A percentile compares a stretch with the other conserved stretches of the same genome.
Conservation (phyloP, 2,329 filamentous ascomycete genomes). For the Paecilomyces niveus region DNA sequence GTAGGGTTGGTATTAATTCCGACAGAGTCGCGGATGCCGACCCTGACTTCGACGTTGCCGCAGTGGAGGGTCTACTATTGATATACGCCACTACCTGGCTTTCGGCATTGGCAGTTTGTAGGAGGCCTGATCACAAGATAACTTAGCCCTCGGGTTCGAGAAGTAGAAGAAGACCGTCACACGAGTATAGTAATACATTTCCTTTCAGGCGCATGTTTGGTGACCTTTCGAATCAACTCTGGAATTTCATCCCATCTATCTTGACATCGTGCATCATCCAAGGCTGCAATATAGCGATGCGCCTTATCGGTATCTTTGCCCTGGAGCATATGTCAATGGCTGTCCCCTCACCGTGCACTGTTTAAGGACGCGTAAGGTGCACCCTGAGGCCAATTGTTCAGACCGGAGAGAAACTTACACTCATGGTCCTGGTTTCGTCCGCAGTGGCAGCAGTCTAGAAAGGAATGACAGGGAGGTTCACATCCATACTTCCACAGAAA, state of each 20-base stretch:
- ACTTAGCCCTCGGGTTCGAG: constrained; percentile 10
- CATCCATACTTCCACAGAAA: constrained; percentile 4
- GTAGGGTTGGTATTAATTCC: constrained; percentile 33
- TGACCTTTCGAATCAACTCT: constrained; percentile 85
- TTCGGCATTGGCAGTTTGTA: constrained; percentile 64
- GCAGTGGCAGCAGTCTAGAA: background rate
- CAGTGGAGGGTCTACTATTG: constrained; percentile 22
- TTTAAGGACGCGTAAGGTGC: background rate
- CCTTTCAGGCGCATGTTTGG: constrained; percentile 82
- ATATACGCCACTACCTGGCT: constrained; percentile 54
- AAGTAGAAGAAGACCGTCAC: constrained; percentile 6
- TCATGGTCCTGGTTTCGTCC: constrained; percentile 12
- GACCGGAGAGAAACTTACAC: constrained; percentile 8
- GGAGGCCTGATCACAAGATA: constrained; percentile 49
- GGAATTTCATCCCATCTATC: constrained; percentile 80
- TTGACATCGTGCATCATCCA: constrained; percentile 82
- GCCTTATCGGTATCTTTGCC: constrained; percentile 63
- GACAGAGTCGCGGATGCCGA: constrained; percentile 34
- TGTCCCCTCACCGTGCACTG: background rate
- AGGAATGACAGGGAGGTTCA: constrained; percentile 1
- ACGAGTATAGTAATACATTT: constrained; percentile 54
- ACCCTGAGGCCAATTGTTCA: background rate
- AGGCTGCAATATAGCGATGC: constrained; percentile 68
- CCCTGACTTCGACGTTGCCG: constrained; percentile 14
- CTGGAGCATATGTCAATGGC: constrained; percentile 23